These are phyloP conservation scores for Biancaea sappan DNA, from an alignment of 306 rosid genomes.

Conservation along the genomic window DNA sequence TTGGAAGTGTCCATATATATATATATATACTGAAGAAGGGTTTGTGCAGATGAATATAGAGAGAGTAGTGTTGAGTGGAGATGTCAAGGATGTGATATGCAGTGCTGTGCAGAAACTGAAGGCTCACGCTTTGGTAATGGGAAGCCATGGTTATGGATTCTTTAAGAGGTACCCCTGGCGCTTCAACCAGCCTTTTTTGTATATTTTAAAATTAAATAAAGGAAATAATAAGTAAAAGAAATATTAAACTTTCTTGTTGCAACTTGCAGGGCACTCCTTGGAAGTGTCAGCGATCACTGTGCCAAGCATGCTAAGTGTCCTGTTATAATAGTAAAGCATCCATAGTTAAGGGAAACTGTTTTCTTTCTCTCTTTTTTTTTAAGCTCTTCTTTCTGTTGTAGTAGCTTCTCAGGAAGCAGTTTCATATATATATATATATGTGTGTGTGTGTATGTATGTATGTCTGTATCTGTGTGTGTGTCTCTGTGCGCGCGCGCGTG, in stretches of 20 bases:
- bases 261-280: slow-evolving; percentile 67
- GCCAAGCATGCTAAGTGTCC: slow-evolving; percentile 77
- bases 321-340: slow-evolving; percentile 72
- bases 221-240: neutral
- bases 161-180: slow-evolving; percentile 58
- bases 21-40: neutral
- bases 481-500: too few relatives aligned
- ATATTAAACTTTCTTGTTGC: neutral
- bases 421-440: too few relatives aligned
- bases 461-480: neutral
- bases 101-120: slow-evolving; percentile 57
- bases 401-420: too few relatives aligned
- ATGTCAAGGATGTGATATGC: slow-evolving; percentile 80
- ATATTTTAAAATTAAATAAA: neutral
- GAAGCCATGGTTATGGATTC: slow-evolving; percentile 90
- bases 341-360: slow-evolving; percentile 13
- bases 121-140: slow-evolving; percentile 84
- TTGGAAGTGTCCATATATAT: neutral
- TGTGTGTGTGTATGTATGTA: too few relatives aligned
- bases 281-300: slow-evolving; percentile 87
- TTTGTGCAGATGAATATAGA: slow-evolving; percentile 59
- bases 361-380: too few relatives aligned
- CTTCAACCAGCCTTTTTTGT: neutral
- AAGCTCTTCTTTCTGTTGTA: too few relatives aligned
- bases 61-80: slow-evolving; percentile 68